A percentile compares a stretch with the other conserved stretches of the same genome.
Evolutionary conservation across 345 rosid species (phyloP).

Genomic region (Orychophragmus violaceus): DNA sequence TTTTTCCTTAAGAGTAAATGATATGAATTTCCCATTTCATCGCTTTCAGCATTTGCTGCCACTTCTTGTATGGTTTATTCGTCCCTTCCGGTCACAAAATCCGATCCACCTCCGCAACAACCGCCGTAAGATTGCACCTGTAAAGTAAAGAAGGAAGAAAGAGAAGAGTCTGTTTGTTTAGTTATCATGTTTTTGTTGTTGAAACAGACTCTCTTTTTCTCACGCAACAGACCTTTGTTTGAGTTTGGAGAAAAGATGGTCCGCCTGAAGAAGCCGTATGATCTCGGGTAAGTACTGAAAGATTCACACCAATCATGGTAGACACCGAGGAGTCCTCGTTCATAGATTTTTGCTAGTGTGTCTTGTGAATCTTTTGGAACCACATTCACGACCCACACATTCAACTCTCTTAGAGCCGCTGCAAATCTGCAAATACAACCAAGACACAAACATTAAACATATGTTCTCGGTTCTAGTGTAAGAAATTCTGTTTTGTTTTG

Average conservation of each 20-base stretch:
- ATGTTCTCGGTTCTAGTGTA: no score
- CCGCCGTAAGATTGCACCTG: conserved; percentile 68
- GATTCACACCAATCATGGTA: no score
- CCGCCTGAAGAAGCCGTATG: no score
- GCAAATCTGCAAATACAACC: no score
- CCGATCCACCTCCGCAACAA: no score
- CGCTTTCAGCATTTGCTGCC: conserved; percentile 47
- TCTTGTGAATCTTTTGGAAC: conserved; percentile 80
- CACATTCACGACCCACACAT: conserved; percentile 92
- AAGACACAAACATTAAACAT: no score
- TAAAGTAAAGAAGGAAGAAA: background rate
- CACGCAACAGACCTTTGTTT: conserved; percentile 47
- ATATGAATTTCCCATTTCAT: conserved; percentile 80
- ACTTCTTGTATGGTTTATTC: conserved; percentile 50
- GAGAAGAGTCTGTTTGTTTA: background rate
- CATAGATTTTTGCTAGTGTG: conserved; percentile 83
- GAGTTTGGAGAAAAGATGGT: no score
- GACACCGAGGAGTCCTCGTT: no score
- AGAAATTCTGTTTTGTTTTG: background rate
- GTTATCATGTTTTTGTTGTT: background rate
- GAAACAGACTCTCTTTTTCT: background rate
- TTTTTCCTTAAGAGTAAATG: conserved; percentile 64
- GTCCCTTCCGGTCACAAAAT: conserved; percentile 79
- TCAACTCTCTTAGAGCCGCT: conserved; percentile 74
- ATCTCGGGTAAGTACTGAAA: no score